Evolutionary conservation across 2,329 filamentous ascomycete genomes (phyloP).

Genomic region (Pestalotiopsis sp.): DNA sequence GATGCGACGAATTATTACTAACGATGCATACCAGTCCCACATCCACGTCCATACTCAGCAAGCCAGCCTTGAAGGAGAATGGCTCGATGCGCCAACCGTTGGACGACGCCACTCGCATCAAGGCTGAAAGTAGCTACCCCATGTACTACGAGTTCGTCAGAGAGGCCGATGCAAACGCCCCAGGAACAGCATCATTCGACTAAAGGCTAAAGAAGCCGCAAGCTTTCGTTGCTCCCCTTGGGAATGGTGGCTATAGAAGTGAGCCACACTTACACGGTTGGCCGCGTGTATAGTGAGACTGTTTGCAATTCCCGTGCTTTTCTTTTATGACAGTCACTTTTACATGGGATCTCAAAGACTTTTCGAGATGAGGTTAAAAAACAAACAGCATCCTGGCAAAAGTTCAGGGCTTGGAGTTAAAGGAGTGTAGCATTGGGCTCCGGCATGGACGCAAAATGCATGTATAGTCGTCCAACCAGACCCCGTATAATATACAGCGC

Average conservation of each 20-base stretch:
- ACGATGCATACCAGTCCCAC: conserved; percentile 37
- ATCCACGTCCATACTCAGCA: conserved; percentile 43
- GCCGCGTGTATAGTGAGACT: not conserved
- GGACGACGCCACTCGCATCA: conserved; percentile 49
- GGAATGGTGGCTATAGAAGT: not conserved
- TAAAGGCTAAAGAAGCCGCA: conserved; percentile 13
- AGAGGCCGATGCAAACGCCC: conserved; percentile 45
- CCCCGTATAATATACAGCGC: not conserved
- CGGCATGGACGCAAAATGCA: not conserved
- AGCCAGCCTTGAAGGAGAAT: conserved; percentile 45
- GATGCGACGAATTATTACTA: not conserved
- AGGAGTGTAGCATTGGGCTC: not conserved
- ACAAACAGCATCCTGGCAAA: not conserved
- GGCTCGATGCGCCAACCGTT: conserved; percentile 42
- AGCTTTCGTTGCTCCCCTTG: not conserved
- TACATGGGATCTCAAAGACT: not conserved
- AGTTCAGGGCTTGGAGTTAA: not conserved
- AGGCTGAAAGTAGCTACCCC: conserved; percentile 51
- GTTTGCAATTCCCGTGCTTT: not conserved
- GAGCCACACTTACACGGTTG: not conserved
- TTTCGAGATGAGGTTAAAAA: not conserved
- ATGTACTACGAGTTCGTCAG: conserved; percentile 54
- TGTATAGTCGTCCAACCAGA: not conserved
- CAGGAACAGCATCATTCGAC: conserved; percentile 56
- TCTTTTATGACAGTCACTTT: not conserved